Evolutionary conservation across 345 rosid species (phyloP).

Genomic region (Sisymbrium altissimum): DNA sequence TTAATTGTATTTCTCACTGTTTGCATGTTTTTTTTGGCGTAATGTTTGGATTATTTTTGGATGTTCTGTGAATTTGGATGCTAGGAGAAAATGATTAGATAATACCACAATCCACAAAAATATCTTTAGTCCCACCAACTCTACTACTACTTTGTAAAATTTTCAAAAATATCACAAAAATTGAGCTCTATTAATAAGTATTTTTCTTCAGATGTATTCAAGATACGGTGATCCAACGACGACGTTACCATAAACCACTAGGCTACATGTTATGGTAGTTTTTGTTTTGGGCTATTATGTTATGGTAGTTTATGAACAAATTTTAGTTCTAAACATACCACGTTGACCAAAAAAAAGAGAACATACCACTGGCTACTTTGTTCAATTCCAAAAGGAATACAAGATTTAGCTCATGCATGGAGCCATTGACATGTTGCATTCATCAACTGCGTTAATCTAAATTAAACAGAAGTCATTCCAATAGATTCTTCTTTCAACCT

Average conservation of each 20-base stretch:
- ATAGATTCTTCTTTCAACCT: slow-evolving; percentile 21
- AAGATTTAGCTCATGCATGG: background rate
- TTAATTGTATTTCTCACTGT: slow-evolving; percentile 1
- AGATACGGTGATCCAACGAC: background rate
- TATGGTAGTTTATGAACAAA: background rate
- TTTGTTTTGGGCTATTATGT: no score
- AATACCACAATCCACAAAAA: no score
- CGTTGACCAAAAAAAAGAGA: no score
- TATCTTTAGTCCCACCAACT: no score
- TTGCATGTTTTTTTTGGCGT: no score
- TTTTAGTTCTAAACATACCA: background rate
- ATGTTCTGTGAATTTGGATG: no score
- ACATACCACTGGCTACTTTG: background rate
- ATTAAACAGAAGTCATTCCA: slow-evolving; percentile 10
- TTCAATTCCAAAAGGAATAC: background rate
- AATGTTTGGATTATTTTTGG: no score
- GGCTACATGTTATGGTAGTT: no score
- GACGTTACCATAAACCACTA: background rate
- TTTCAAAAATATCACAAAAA: background rate
- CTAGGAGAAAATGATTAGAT: no score
- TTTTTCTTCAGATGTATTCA: background rate
- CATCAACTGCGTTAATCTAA: background rate
- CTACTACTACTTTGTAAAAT: background rate
- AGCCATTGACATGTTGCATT: background rate
- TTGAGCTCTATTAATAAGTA: background rate